A percentile compares a stretch with the other conserved stretches of the same genome.
Evolutionary conservation across 2,329 filamentous ascomycete species (phyloP).

Genomic region (Microcyclospora pomicola): DNA sequence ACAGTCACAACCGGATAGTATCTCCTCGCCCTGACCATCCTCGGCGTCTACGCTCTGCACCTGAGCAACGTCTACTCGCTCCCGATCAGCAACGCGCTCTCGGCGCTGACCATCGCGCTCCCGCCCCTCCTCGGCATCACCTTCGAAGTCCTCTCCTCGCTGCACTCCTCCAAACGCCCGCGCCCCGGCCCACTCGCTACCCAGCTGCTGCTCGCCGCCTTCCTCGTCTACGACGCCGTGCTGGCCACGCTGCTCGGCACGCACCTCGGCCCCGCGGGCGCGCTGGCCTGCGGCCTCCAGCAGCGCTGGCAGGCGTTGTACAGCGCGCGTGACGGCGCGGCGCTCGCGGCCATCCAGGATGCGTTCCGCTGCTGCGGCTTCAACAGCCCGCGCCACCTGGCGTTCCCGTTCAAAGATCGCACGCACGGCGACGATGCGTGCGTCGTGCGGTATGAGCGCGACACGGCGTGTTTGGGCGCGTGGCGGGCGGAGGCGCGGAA

Average conservation of each 20-base stretch:
- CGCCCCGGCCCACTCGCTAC: conserved; percentile 20
- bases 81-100: conserved; percentile 29
- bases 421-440: conserved; percentile 28
- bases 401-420: conserved; percentile 45
- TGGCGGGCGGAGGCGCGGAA: conserved; percentile 45
- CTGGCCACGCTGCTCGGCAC: conserved; percentile 33
- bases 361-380: conserved; percentile 54
- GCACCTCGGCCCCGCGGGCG: conserved; percentile 26
- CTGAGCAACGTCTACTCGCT: conserved; percentile 23
- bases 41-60: conserved; percentile 26
- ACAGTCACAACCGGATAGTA: conserved; percentile 19
- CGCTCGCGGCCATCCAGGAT: conserved; percentile 51
- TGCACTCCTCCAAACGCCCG: conserved; percentile 11
- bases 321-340: conserved; percentile 33
- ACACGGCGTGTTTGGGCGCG: conserved; percentile 35
- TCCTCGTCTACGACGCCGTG: conserved; percentile 27
- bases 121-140: conserved; percentile 30
- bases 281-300: conserved; percentile 41
- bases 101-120: conserved; percentile 28
- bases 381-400: conserved; percentile 41
- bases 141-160: conserved; percentile 26
- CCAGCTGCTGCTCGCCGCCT: conserved; percentile 24
- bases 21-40: conserved; percentile 26
- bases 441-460: conserved; percentile 32
- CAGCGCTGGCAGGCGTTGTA: conserved; percentile 44